These are phyloP conservation scores for Diutina catenulata DNA, from an alignment of 1,139 yeast species.

Conservation along the genomic window DNA sequence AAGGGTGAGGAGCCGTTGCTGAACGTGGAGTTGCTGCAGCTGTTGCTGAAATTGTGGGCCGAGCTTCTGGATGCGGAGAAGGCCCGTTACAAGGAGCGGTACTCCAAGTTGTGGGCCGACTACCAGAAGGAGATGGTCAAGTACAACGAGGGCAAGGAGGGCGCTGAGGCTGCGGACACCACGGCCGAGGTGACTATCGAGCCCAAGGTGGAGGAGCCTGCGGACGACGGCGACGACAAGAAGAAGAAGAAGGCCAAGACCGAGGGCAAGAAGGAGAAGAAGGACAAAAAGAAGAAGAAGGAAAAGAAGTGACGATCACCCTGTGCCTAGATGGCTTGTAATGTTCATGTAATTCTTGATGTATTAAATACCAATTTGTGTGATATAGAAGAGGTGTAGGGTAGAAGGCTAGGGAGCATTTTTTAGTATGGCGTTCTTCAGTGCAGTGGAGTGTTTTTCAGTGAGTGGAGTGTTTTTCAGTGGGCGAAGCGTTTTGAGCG, in stretches of 20 bases:
- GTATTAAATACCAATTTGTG: neutral
- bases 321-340: too few species aligned
- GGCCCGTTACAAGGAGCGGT: conserved; percentile 2
- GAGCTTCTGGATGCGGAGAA: neutral
- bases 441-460: neutral
- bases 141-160: neutral
- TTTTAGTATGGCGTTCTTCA: neutral
- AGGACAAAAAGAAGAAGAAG: neutral
- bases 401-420: neutral
- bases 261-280: neutral
- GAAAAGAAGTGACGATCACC: too few species aligned
- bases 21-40: conserved; percentile 1
- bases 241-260: neutral
- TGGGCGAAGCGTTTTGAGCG: too few species aligned
- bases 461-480: neutral
- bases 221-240: neutral
- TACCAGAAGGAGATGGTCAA: conserved; percentile 2
- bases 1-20: neutral
- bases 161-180: neutral
- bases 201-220: neutral
- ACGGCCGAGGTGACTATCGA: neutral
- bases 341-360: too few species aligned
- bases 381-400: neutral
- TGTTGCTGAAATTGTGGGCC: neutral
- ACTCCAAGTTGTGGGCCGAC: neutral